Percentiles rank a stretch among this genome's conserved stretches.
Conservation (phyloP, 345 rosid species). For the Hypericum androsaemum region DNA sequence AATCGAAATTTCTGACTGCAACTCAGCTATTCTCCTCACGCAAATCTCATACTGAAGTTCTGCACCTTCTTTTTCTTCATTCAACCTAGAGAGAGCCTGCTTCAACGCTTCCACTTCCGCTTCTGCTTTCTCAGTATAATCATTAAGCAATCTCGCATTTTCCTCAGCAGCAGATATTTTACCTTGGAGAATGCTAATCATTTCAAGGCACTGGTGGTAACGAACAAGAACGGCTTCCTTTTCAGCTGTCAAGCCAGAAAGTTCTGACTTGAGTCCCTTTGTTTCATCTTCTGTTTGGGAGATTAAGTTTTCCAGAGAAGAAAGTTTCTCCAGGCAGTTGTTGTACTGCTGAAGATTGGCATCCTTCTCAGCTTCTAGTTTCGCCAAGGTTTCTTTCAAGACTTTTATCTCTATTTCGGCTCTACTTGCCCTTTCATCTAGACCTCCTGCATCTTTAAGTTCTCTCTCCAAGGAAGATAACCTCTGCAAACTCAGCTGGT, state of each 20-base stretch:
- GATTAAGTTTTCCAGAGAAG: slow-evolving; percentile 16
- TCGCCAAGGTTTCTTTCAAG: slow-evolving; percentile 18
- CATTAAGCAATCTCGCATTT: slow-evolving; percentile 28
- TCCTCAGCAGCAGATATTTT: slow-evolving; percentile 52
- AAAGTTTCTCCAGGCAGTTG: slow-evolving; percentile 15
- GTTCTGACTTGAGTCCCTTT: slow-evolving; percentile 27
- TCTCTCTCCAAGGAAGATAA: slow-evolving; percentile 20
- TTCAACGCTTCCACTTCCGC: slow-evolving; percentile 14
- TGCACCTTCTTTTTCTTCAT: slow-evolving; percentile 16
- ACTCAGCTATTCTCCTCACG: slow-evolving; percentile 12
- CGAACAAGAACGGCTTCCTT: slow-evolving; percentile 21
- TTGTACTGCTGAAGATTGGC: slow-evolving; percentile 20
- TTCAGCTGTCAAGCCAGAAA: slow-evolving; percentile 12
- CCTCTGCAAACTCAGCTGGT: slow-evolving; percentile 23
- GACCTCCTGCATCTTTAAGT: slow-evolving; percentile 19
- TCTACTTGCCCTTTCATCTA: slow-evolving; percentile 24
- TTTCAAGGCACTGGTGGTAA: slow-evolving; percentile 20
- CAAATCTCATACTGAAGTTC: slow-evolving; percentile 18
- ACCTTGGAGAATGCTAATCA: slow-evolving; percentile 16
- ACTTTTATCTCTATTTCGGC: slow-evolving; percentile 24
- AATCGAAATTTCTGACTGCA: slow-evolving; percentile 17
- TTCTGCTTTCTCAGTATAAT: slow-evolving; percentile 19
- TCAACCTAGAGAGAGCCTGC: slow-evolving; percentile 16
- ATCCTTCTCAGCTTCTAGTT: slow-evolving; percentile 24
- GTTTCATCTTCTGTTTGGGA: slow-evolving; percentile 22